These are phyloP conservation scores for Pseudocercospora cruenta DNA, from an alignment of 2,329 filamentous ascomycete genomes.

Conservation along the genomic window DNA sequence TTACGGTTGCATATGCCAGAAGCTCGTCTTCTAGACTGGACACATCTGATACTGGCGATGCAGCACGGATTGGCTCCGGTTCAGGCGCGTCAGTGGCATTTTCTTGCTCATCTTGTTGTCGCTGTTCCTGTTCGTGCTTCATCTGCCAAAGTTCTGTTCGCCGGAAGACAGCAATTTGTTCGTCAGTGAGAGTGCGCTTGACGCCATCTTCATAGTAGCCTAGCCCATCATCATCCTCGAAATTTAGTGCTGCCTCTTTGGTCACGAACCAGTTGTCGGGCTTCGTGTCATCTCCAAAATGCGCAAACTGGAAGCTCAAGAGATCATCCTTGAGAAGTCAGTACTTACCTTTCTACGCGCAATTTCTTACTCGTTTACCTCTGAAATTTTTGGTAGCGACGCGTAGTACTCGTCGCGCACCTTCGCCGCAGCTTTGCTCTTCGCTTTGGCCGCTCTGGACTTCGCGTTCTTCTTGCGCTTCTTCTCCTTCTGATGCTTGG, in stretches of 20 bases:
- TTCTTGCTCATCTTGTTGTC: slow-evolving; percentile 18
- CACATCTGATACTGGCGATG: slow-evolving; percentile 30
- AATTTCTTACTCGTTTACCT: slow-evolving; percentile 32
- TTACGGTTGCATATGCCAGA: slow-evolving; percentile 18
- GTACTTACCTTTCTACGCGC: slow-evolving; percentile 34
- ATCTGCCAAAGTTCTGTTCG: slow-evolving; percentile 82
- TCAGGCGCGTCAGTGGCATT: slow-evolving; percentile 11
- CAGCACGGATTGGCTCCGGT: slow-evolving; percentile 1
- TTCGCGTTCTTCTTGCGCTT: slow-evolving; percentile 16
- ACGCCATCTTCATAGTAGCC: slow-evolving; percentile 86
- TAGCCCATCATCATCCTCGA: slow-evolving; percentile 60
- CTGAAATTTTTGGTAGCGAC: slow-evolving; percentile 33
- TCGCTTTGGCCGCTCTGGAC: slow-evolving; percentile 14
- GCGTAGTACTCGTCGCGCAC: slow-evolving; percentile 23
- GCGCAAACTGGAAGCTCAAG: slow-evolving; percentile 46
- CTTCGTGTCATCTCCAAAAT: slow-evolving; percentile 46
- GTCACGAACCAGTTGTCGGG: slow-evolving; percentile 41
- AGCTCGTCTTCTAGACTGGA: slow-evolving; percentile 35
- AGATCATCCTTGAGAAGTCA: slow-evolving; percentile 48
- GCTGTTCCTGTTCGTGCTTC: slow-evolving; percentile 52
- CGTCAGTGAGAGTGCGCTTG: slow-evolving; percentile 87
- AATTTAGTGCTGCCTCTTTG: slow-evolving; percentile 31
- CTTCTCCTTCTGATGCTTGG: slow-evolving; percentile 14
- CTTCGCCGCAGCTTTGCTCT: slow-evolving; percentile 24
- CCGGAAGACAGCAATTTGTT: slow-evolving; percentile 86